These are phyloP conservation scores for Cotoneaster glaucophyllus DNA, from an alignment of 306 rosid species.

Conservation along the genomic window DNA sequence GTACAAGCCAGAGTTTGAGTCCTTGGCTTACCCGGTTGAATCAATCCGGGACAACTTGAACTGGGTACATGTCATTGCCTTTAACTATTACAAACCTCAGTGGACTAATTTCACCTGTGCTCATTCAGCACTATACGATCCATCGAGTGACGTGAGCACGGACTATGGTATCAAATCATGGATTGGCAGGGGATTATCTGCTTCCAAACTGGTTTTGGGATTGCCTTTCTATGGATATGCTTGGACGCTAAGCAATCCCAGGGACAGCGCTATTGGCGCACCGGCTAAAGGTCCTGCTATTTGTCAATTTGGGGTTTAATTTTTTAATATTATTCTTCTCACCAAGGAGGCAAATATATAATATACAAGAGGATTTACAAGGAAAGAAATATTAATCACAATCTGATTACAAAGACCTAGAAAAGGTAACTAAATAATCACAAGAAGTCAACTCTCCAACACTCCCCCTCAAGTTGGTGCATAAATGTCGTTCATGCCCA, in stretches of 20 bases:
- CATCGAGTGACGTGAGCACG: slow-evolving; percentile 21
- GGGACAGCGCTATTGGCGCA: slow-evolving; percentile 22
- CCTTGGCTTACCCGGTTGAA: slow-evolving; percentile 27
- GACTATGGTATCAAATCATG: slow-evolving; percentile 40
- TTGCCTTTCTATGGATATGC: slow-evolving; percentile 47
- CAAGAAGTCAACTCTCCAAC: no score
- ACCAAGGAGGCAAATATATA: no score
- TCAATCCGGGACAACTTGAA: slow-evolving; percentile 31
- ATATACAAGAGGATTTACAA: no score
- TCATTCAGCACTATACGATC: slow-evolving; percentile 41
- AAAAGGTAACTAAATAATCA: no score
- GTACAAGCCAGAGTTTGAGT: slow-evolving; percentile 10
- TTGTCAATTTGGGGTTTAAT: no score
- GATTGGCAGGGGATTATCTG: slow-evolving; percentile 27
- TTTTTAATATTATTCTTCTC: no score
- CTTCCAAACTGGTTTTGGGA: slow-evolving; percentile 33
- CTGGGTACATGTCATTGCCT: slow-evolving; percentile 31
- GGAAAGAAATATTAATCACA: no score
- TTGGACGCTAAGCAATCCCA: slow-evolving; percentile 30
- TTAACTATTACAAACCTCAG: slow-evolving; percentile 23
- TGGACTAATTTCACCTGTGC: slow-evolving; percentile 20
- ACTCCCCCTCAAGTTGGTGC: no score
- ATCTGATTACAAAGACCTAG: no score
- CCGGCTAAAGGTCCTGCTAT: slow-evolving; percentile 33
- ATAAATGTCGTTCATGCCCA: no score